Evolutionary conservation across 345 rosid genomes (phyloP), one percentile per base, ranked within the genome.

Genomic region (Xanthoceras sorbifolium): DNA sequence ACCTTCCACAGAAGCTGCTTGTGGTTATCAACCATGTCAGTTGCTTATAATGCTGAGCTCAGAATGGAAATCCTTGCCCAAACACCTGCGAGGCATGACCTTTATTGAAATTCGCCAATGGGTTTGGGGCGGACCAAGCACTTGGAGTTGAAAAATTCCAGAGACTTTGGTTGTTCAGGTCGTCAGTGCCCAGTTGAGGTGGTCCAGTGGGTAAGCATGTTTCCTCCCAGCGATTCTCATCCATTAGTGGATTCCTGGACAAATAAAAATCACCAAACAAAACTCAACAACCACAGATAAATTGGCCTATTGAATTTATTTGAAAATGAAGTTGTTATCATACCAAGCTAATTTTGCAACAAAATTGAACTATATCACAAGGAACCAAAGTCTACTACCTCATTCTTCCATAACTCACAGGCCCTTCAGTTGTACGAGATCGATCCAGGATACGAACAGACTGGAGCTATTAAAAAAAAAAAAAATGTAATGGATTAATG

Each of bases 371-470:
- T 22, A 64, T 4, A 22, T 57, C 18, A 17, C 73, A 59, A 67
- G 75, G 48, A 42, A 61, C 38, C 67, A 25, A 46, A 63, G 40
- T 68, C 29, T 42, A 3, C 17, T 75, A 71, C 79, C 79, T 64
- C 31, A 75, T 60, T 57, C 29, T 15, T 14, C 32, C 54, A 2
- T 28, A 62, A 64, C 20, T 63, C 34, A 5, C 52, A 23, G 62
- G 9, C n/a, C 25, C 73, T 71, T 59, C 64, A 9, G 20, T 29
- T 14, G 71, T 50, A 52, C 38, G 64, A 68, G 50, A 42, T 22
- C 28, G 23, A 69, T 69, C 31, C 63, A 29, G 10, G 20, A 15
- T 2, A 67, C 9, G 18, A 29, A 54, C 55, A 50, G 20, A 65
- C 31, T 62, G 61, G 29, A 42, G 40, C 79, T 64, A 71, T 11